These are phyloP conservation scores for Alternaria tenuissima DNA, from an alignment of 2,329 filamentous ascomycete species.

Conservation along the genomic window DNA sequence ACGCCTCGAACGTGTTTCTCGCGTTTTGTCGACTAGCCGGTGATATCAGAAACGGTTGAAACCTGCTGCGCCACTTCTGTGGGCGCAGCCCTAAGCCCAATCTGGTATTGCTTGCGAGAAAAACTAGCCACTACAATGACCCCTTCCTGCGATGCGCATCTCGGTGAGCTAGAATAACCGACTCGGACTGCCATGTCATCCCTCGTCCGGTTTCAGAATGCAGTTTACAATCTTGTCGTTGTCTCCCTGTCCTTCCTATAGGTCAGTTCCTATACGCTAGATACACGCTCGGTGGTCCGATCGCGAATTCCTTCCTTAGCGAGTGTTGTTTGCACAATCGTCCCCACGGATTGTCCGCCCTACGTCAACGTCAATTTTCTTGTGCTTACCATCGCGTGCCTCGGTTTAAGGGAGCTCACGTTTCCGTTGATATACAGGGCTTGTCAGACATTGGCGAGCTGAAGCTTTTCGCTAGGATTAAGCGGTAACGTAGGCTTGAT, in stretches of 20 bases:
- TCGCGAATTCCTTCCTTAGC: slow-evolving; percentile 24
- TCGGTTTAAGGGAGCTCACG: slow-evolving; percentile 13
- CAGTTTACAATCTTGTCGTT: slow-evolving; percentile 17
- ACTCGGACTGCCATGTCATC: slow-evolving; percentile 17
- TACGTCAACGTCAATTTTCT: slow-evolving; percentile 16
- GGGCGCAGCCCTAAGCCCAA: slow-evolving; percentile 18
- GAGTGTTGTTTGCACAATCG: slow-evolving; percentile 12
- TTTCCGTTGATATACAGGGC: slow-evolving; percentile 13
- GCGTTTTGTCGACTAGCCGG: neutral
- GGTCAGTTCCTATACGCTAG: slow-evolving; percentile 9
- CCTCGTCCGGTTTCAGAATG: slow-evolving; percentile 19
- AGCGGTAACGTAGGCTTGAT: slow-evolving; percentile 28
- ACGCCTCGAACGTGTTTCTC: neutral
- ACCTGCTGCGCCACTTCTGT: slow-evolving; percentile 18
- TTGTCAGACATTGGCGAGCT: slow-evolving; percentile 19
- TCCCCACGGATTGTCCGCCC: slow-evolving; percentile 1
- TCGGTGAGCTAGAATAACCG: slow-evolving; percentile 19
- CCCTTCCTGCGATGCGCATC: slow-evolving; percentile 17
- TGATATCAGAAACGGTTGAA: slow-evolving; percentile 4
- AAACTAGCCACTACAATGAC: slow-evolving; percentile 15
- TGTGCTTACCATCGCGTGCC: slow-evolving; percentile 17
- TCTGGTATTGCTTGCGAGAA: slow-evolving; percentile 35
- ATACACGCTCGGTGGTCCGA: slow-evolving; percentile 16
- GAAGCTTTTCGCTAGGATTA: slow-evolving; percentile 14
- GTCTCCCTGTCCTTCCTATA: slow-evolving; percentile 21